Evolutionary conservation across 176 grass and related monocot genomes (phyloP).

Genomic region (Eragrostis nindensis): DNA sequence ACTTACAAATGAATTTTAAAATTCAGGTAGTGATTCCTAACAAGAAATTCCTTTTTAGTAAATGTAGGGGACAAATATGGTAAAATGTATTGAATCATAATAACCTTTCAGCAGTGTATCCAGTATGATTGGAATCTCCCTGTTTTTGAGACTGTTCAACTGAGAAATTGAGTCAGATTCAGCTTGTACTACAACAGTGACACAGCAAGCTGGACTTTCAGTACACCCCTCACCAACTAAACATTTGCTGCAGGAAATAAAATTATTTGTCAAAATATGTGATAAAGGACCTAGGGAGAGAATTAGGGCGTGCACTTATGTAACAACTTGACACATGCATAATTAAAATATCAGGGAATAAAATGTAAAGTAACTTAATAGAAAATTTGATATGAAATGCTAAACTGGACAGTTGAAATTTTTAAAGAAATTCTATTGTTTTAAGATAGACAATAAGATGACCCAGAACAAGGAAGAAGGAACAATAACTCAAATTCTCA

Average conservation of each 20-base stretch:
- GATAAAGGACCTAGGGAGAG: neutral
- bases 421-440: neutral
- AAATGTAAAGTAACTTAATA: neutral
- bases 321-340: too few species aligned
- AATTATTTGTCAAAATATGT: constrained; percentile 11
- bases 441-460: neutral
- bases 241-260: constrained; percentile 55
- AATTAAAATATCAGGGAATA: neutral
- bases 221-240: constrained; percentile 17
- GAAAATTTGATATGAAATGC: neutral
- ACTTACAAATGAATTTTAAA: too few species aligned
- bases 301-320: neutral
- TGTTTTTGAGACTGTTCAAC: constrained; percentile 68
- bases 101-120: constrained; percentile 75
- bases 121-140: constrained; percentile 65
- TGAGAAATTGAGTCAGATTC: constrained; percentile 44
- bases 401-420: neutral
- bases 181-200: constrained; percentile 56
- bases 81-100: constrained; percentile 19
- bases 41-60: neutral
- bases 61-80: neutral
- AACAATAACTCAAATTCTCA: neutral
- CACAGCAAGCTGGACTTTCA: constrained; percentile 54
- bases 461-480: neutral
- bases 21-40: neutral